These are phyloP conservation scores for Malus hybrid DNA, from an alignment of 331 rosid species.

Conservation along the genomic window DNA sequence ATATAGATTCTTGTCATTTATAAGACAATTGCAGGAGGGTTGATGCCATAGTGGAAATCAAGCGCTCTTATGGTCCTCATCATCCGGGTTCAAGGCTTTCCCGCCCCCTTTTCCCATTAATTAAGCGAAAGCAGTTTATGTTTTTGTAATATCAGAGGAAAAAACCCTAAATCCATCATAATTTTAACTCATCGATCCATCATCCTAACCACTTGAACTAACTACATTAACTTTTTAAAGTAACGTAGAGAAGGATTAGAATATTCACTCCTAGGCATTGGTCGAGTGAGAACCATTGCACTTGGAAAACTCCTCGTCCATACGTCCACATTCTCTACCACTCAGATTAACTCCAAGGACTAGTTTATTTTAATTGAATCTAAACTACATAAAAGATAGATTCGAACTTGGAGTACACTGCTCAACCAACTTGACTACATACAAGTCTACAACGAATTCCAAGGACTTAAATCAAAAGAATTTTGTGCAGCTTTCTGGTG, in stretches of 20 bases:
- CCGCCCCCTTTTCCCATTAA: too few relatives aligned
- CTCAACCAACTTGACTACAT: neutral
- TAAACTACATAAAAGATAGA: too few relatives aligned
- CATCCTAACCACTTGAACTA: neutral
- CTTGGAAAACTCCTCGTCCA: fast-evolving
- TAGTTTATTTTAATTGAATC: too few relatives aligned
- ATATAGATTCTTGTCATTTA: neutral
- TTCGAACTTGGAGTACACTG: neutral
- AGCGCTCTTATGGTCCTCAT: too few relatives aligned
- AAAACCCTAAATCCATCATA: neutral
- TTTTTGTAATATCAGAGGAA: neutral
- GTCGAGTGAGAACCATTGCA: neutral
- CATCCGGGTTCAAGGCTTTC: too few relatives aligned
- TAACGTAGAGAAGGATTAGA: too few relatives aligned
- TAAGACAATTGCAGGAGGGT: neutral
- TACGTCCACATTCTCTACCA: neutral
- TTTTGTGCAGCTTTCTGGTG: too few relatives aligned
- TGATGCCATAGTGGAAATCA: neutral
- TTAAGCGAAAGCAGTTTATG: neutral
- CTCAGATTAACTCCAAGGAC: neutral
- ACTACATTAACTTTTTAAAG: neutral
- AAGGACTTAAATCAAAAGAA: neutral
- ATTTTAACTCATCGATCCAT: neutral
- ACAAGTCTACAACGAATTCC: neutral
- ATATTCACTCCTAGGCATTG: neutral